Evolutionary conservation across 352 stramenopile genomes (phyloP), one percentile per base, ranked within the genome.

Genomic region (Pythium utonaiense): DNA sequence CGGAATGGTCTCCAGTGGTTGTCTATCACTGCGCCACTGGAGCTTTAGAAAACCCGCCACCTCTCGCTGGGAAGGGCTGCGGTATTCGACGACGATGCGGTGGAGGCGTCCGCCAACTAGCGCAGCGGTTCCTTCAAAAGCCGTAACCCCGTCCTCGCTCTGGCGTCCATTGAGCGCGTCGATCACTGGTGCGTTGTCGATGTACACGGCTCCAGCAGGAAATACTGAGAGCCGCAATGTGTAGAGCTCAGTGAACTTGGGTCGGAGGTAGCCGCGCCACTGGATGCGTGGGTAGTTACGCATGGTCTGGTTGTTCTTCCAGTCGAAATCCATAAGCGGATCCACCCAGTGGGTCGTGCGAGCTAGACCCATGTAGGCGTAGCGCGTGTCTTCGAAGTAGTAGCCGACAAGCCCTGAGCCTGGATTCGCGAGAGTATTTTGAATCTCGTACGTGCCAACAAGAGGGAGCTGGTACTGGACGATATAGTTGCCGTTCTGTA

Each of bases 221-320:
- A 28, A 27, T 3, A 66, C 63, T 1, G 45, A 33, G 2, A 70
- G 47, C 33, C 22, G n/a, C 13, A 70, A 41, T 6, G 34, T 62
- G 38, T 62, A 70, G 17, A 6, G 44, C 38, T 70, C 63, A 1
- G 63, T 66, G 30, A 51, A 66, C 30, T 50, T 27, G 0, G 63
- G 63, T 33, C 57, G 50, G 19, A 70, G 53, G 19, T 54, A 70
- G 4, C 63, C 63, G 5, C 52, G 56, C 63, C 63, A 70, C 34
- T 66, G 63, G 45, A 70, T 59, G 1, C 63, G 63, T n/a, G 63
- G 63, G 45, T 66, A 70, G 30, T 58, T 57, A 17, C 63, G 63
- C 57, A 66, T 70, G 25, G 57, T 70, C 31, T 62, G 19, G 36
- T 70, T 70, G 13, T 40, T 42, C 3, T 21, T 30, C 63, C 63